A percentile compares a stretch with the other conserved stretches of the same genome.
phyloP scores from a whole-genome alignment of 306 rosid genomes.

The Trifolium repens region DNA sequence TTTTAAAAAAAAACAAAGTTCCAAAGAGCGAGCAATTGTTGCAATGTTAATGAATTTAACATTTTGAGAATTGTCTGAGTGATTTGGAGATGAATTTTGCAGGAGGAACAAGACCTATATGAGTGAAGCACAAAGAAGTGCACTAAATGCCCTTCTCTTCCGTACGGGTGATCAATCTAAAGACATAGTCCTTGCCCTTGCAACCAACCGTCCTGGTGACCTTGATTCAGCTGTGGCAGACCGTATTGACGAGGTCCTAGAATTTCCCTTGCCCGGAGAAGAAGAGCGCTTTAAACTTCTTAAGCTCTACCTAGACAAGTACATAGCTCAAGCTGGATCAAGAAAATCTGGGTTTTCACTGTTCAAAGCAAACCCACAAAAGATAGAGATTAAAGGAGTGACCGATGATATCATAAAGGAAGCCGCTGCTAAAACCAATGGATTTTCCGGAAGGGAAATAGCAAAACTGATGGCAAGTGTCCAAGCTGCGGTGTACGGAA shows the following conservation, averaged over 20 bases:
- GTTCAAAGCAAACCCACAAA: slow-evolving; percentile 65
- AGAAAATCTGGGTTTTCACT: slow-evolving; percentile 61
- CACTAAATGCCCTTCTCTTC: slow-evolving; percentile 93
- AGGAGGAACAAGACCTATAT: slow-evolving; percentile 95
- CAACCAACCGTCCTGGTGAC: slow-evolving; percentile 96
- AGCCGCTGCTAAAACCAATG: slow-evolving; percentile 82
- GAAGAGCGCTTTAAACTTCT: slow-evolving; percentile 85
- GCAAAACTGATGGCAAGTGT: slow-evolving; percentile 98
- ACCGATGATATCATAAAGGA: slow-evolving; percentile 77
- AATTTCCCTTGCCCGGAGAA: slow-evolving; percentile 97
- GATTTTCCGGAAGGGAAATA: slow-evolving; percentile 96
- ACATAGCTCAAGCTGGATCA: slow-evolving; percentile 77
- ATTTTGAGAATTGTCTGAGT: slow-evolving; percentile 21
- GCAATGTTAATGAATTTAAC: not conserved
- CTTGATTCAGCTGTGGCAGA: slow-evolving; percentile 98
- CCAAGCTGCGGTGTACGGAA: slow-evolving; percentile 92
- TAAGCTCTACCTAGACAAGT: slow-evolving; percentile 86
- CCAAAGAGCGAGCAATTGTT: not conserved
- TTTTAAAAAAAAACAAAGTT: slow-evolving; percentile 11
- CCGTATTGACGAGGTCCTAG: slow-evolving; percentile 95
- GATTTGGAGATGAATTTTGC: slow-evolving; percentile 42
- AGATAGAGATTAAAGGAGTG: slow-evolving; percentile 86
- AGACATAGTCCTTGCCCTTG: slow-evolving; percentile 97
- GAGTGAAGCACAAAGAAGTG: slow-evolving; percentile 99
- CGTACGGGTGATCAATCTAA: slow-evolving; percentile 98